A percentile compares a stretch with the other conserved stretches of the same genome.
phyloP scores from a whole-genome alignment of 176 grass and related monocot species.

The Cocos nucifera region DNA sequence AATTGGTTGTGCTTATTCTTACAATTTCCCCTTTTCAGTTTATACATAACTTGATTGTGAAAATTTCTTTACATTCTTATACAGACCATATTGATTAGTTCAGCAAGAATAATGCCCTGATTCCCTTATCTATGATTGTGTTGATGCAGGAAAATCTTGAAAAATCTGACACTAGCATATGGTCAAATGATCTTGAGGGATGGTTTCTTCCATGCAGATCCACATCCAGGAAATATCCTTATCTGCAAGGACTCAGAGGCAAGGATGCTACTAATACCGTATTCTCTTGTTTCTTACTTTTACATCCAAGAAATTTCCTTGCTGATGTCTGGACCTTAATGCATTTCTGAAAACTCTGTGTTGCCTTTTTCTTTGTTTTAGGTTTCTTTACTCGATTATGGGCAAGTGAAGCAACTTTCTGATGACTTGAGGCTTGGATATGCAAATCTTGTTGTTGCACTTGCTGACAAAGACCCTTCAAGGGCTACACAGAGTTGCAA shows the following conservation, averaged over 20 bases:
- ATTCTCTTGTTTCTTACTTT: not conserved
- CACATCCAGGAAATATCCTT: constrained; percentile 97
- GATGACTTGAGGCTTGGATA: constrained; percentile 84
- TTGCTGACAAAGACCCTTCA: constrained; percentile 66
- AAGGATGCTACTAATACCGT: constrained; percentile 22
- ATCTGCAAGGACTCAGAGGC: constrained; percentile 82
- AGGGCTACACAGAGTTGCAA: constrained; percentile 54
- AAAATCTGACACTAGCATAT: constrained; percentile 91
- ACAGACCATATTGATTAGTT: too few species aligned
- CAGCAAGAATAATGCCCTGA: not conserved
- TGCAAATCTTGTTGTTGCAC: constrained; percentile 91
- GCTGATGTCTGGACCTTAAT: too few species aligned
- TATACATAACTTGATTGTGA: too few species aligned
- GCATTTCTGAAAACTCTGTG: not conserved
- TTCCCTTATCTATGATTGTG: constrained; percentile 11
- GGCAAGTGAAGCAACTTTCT: constrained; percentile 96
- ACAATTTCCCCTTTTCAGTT: too few species aligned
- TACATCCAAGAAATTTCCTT: too few species aligned
- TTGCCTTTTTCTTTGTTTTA: constrained; percentile 20
- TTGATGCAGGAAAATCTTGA: constrained; percentile 87
- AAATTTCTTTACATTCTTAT: too few species aligned
- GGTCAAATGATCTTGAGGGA: constrained; percentile 99
- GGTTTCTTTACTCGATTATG: constrained; percentile 98
- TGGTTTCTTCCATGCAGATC: constrained; percentile 98
- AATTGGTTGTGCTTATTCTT: too few species aligned